phyloP scores from a whole-genome alignment of 495 filamentous ascomycete genomes.

The Penicillium herquei region DNA sequence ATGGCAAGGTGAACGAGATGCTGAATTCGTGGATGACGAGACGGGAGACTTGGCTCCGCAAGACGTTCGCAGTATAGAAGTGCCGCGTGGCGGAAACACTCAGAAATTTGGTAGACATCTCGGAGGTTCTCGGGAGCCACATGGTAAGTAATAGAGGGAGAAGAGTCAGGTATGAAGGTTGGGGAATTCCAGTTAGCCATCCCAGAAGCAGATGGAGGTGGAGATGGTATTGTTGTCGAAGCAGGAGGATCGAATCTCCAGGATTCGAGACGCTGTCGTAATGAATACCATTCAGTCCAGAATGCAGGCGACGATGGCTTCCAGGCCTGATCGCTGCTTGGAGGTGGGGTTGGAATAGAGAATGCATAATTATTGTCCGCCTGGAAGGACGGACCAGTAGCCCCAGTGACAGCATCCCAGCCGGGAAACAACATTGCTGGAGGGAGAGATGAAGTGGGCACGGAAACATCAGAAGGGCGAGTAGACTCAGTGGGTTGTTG shows the following conservation, averaged over 20 bases:
- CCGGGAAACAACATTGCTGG: constrained; percentile 37
- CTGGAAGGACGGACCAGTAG: constrained; percentile 2
- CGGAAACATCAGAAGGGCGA: constrained; percentile 26
- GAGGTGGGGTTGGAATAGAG: constrained; percentile 30
- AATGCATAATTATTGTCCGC: constrained; percentile 21
- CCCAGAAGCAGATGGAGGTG: constrained; percentile 16
- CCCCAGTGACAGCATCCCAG: constrained; percentile 17
- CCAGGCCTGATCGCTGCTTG: constrained; percentile 21
- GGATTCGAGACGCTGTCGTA: constrained; percentile 71
- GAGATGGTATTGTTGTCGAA: constrained; percentile 21
- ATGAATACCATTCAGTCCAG: constrained; percentile 83
- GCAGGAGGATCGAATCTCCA: constrained; percentile 69
- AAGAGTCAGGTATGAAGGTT: constrained; percentile 31
- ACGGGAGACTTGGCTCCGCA: constrained; percentile 72
- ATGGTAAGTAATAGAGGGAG: constrained; percentile 21
- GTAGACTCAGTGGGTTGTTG: constrained; percentile 43
- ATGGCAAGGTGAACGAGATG: constrained; percentile 77
- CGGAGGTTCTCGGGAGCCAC: constrained; percentile 39
- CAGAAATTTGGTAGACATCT: constrained; percentile 69
- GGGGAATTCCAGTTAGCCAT: constrained; percentile 37
- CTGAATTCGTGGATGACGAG: constrained; percentile 76
- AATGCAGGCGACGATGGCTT: constrained; percentile 53
- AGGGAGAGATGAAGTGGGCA: constrained; percentile 36
- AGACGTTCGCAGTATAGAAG: constrained; percentile 90
- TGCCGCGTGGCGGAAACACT: constrained; percentile 86